phyloP scores from a whole-genome alignment of 2,329 filamentous ascomycete genomes.

The Botrytis tulipae region DNA sequence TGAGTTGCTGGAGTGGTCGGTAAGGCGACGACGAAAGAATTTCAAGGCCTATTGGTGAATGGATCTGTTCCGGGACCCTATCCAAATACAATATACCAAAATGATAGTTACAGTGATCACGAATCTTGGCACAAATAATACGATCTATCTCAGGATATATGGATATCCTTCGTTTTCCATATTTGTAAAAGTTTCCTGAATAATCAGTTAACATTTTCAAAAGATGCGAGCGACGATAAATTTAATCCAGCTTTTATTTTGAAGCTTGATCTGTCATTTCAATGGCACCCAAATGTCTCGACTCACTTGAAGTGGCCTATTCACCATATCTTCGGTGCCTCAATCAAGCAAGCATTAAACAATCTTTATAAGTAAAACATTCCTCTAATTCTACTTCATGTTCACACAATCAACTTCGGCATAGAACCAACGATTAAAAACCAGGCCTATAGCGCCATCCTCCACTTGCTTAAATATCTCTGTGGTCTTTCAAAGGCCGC shows the following conservation, averaged over 20 bases:
- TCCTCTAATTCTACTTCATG: not conserved
- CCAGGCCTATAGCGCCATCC: not conserved
- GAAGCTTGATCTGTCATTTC: not conserved
- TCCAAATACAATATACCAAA: not conserved
- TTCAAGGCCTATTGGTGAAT: not conserved
- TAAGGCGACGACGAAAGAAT: not conserved
- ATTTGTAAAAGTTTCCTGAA: not conserved
- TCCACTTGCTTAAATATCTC: not conserved
- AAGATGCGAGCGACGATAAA: not conserved
- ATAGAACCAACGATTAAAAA: not conserved
- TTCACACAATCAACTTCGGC: not conserved
- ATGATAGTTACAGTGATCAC: not conserved
- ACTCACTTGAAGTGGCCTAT: not conserved
- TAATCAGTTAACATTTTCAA: not conserved
- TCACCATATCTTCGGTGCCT: not conserved
- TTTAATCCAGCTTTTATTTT: not conserved
- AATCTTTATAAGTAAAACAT: not conserved
- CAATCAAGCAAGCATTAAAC: not conserved
- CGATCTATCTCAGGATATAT: not conserved
- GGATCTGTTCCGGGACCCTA: not conserved
- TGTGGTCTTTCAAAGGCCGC: not conserved
- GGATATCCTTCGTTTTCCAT: not conserved
- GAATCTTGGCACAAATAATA: not conserved
- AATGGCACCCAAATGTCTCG: not conserved
- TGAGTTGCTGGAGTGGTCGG: not conserved